Conservation (phyloP, 345 rosid species). For the Acer campestre region DNA sequence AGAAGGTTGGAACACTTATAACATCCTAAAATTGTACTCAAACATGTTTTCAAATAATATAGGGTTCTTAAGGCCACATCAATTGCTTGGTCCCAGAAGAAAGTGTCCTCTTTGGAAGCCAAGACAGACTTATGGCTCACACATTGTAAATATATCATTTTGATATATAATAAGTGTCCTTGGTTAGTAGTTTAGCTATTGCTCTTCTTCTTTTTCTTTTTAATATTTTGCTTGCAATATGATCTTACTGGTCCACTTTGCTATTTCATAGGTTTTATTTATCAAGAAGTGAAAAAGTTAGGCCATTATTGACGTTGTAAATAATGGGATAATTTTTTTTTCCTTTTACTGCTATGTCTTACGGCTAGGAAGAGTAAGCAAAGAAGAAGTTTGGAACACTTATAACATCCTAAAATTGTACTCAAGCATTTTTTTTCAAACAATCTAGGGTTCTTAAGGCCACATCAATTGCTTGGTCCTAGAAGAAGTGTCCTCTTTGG, state of each 20-base stretch:
- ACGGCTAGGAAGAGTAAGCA: no score
- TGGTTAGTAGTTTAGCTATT: neutral
- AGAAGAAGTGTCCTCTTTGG: neutral
- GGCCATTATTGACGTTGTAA: no score
- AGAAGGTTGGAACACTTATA: no score
- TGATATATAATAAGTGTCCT: neutral
- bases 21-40: neutral
- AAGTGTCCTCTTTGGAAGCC: neutral
- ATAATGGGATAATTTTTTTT: no score
- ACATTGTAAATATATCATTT: neutral
- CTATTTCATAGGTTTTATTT: no score
- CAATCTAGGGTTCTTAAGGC: neutral
- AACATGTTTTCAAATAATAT: neutral
- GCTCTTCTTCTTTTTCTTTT: neutral
- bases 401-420: no score
- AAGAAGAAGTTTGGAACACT: no score
- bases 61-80: neutral
- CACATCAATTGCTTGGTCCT: neutral
- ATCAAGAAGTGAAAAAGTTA: no score
- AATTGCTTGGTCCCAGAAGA: neutral
- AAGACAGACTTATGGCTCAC: neutral
- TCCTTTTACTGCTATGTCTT: no score
- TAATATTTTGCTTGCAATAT: neutral
- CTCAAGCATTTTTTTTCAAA: neutral
- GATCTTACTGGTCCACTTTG: no score